A percentile compares a stretch with the other conserved stretches of the same genome.
Evolutionary conservation across 23 red algal species (phyloP).

Genomic region (Gracilaria domingensis): DNA sequence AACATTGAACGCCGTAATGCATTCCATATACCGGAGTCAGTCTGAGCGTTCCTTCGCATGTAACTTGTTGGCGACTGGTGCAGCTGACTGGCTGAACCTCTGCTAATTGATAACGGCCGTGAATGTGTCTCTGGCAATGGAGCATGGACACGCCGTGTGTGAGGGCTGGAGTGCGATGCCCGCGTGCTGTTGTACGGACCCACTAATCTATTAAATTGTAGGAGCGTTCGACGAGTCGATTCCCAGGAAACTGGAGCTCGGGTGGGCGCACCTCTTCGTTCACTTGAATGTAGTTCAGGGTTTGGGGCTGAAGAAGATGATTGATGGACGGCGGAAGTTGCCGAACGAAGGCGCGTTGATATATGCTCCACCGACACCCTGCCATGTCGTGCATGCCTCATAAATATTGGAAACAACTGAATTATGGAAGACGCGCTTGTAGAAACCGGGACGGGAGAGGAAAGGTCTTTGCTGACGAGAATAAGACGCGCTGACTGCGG

Average conservation of each 20-base stretch:
- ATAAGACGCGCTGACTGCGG: conserved; percentile 28
- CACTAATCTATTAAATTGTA: neutral
- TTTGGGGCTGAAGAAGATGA: neutral
- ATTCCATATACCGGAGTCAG: neutral
- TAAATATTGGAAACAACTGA: neutral
- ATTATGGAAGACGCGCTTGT: neutral
- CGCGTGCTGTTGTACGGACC: neutral
- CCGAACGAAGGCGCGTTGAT: neutral
- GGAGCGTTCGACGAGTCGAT: neutral
- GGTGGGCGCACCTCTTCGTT: neutral
- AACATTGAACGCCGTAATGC: conserved; percentile 9
- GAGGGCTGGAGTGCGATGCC: neutral
- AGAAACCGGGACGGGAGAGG: conserved; percentile 2
- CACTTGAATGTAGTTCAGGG: neutral
- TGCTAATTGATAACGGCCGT: neutral
- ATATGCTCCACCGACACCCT: neutral
- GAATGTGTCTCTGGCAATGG: conserved; percentile 5
- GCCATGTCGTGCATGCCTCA: neutral
- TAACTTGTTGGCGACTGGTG: neutral
- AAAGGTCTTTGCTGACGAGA: conserved; percentile 31
- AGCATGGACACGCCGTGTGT: neutral
- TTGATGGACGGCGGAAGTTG: neutral
- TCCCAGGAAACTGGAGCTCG: conserved; percentile 2
- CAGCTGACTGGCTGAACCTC: neutral
- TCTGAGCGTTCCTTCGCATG: neutral